Evolutionary conservation across 306 rosid species (phyloP).

Genomic region (Rosa chinensis): DNA sequence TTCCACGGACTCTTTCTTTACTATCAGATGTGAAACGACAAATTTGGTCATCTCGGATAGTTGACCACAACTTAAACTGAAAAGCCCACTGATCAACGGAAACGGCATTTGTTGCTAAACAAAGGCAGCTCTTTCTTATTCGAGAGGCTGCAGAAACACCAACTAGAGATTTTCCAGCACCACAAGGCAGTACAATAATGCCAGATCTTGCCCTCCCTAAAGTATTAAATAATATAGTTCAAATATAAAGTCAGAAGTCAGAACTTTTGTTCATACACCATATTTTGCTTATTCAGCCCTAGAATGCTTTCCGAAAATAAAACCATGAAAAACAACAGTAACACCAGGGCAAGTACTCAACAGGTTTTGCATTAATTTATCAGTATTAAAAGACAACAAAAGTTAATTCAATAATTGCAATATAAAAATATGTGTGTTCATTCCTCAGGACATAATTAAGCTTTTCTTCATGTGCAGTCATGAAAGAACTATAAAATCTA

Average conservation of each 20-base stretch:
- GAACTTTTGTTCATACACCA: too few relatives aligned
- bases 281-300: too few relatives aligned
- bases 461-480: too few relatives aligned
- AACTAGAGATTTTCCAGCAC: constrained; percentile 95
- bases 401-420: too few relatives aligned
- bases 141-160: constrained; percentile 96
- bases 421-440: too few relatives aligned
- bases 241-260: constrained; percentile 28
- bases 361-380: too few relatives aligned
- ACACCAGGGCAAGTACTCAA: too few relatives aligned
- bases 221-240: constrained; percentile 13
- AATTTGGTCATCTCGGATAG: constrained; percentile 83
- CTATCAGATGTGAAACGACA: constrained; percentile 97
- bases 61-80: constrained; percentile 95
- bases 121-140: constrained; percentile 26
- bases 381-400: too few relatives aligned
- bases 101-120: constrained; percentile 92
- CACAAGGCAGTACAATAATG: constrained; percentile 92
- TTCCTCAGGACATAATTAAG: too few relatives aligned
- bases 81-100: constrained; percentile 99
- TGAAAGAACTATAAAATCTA: too few relatives aligned
- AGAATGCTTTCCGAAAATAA: too few relatives aligned
- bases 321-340: too few relatives aligned
- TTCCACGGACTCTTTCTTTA: constrained; percentile 86
- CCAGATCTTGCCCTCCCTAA: constrained; percentile 98